Evolutionary conservation across 2,329 filamentous ascomycete species (phyloP).

Genomic region (Colletotrichum karsti): DNA sequence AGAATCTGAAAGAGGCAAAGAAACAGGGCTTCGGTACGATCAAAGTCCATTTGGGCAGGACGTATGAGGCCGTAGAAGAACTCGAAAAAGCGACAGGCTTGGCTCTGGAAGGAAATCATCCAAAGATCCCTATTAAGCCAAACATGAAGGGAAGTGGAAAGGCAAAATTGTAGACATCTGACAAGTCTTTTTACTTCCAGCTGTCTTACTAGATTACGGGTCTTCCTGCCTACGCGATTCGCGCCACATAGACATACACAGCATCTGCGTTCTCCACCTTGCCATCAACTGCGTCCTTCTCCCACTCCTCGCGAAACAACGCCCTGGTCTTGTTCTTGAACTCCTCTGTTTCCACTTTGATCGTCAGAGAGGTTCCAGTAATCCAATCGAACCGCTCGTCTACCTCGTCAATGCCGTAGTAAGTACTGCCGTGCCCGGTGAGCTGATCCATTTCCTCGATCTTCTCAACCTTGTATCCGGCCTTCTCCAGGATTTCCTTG

Average conservation of each 20-base stretch:
- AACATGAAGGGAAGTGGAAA: conserved; percentile 41
- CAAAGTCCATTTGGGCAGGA: conserved; percentile 82
- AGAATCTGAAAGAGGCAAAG: conserved; percentile 86
- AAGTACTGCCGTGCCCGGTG: conserved; percentile 33
- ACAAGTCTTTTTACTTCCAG: conserved; percentile 13
- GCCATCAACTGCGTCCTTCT: conserved; percentile 37
- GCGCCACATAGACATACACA: conserved; percentile 41
- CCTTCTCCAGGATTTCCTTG: conserved; percentile 34
- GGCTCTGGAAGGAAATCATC: conserved; percentile 63
- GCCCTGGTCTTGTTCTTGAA: conserved; percentile 34
- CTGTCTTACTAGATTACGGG: background rate
- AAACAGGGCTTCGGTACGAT: conserved; percentile 81
- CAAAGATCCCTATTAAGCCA: conserved; percentile 55
- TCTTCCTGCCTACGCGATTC: background rate
- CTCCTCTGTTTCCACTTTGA: conserved; percentile 30
- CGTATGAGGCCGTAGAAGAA: conserved; percentile 82
- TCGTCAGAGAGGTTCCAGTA: conserved; percentile 31
- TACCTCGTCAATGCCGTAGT: conserved; percentile 34
- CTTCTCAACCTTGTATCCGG: conserved; percentile 38
- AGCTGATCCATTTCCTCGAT: conserved; percentile 36
- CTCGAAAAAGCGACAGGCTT: conserved; percentile 81
- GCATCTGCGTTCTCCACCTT: conserved; percentile 37
- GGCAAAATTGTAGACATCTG: conserved; percentile 51
- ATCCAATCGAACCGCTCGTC: conserved; percentile 39
- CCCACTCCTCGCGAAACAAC: conserved; percentile 41